A percentile compares a stretch with the other conserved stretches of the same genome.
phyloP scores from a whole-genome alignment of 495 filamentous ascomycete species.

The Bryoglossum gracile region DNA sequence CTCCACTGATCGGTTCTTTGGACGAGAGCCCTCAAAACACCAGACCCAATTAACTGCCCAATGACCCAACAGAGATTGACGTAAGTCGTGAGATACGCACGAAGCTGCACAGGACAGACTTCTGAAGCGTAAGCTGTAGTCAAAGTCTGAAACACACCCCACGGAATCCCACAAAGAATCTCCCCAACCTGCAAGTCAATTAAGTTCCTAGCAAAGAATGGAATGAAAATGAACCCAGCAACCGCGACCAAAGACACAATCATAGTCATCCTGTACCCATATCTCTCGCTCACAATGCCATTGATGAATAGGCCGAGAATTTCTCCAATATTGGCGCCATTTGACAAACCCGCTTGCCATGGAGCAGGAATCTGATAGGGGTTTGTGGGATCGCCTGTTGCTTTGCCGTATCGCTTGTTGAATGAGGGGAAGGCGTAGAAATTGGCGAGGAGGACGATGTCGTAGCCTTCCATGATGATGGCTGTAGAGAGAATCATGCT shows the following conservation, averaged over 20 bases:
- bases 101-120: conserved; percentile 63
- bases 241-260: conserved; percentile 57
- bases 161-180: conserved; percentile 63
- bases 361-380: conserved; percentile 40
- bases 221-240: conserved; percentile 61
- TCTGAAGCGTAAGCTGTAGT: conserved; percentile 77
- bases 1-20: conserved; percentile 42
- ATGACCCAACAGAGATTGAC: conserved; percentile 69
- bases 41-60: conserved; percentile 52
- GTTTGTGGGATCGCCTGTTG: conserved; percentile 26
- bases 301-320: conserved; percentile 40
- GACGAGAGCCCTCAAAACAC: conserved; percentile 39
- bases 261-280: conserved; percentile 57
- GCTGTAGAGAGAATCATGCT: conserved; percentile 31
- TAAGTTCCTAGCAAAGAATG: conserved; percentile 67
- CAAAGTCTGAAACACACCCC: conserved; percentile 75
- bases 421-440: conserved; percentile 35
- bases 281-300: conserved; percentile 39
- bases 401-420: conserved; percentile 20
- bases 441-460: conserved; percentile 28
- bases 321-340: conserved; percentile 39
- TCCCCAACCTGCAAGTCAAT: conserved; percentile 63
- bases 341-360: conserved; percentile 42
- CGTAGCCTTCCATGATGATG: conserved; percentile 42
- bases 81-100: conserved; percentile 68